Base-by-base conservation (phyloP, 1,139 yeast species). In the Candida anutae region DNA sequence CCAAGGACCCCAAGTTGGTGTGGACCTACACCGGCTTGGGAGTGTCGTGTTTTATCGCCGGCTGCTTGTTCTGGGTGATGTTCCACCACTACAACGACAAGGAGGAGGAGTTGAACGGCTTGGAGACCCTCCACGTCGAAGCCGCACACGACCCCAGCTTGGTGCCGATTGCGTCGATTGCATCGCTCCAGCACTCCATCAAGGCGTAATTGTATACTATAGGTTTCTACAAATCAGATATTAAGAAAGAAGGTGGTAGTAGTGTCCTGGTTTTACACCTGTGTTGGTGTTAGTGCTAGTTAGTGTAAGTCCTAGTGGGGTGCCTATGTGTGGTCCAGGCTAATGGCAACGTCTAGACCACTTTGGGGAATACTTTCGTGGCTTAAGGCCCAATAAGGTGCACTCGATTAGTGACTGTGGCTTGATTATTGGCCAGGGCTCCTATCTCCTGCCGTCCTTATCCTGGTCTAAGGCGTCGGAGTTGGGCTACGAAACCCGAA, bases 1-100 rank as follows among this genome's bases (percentile, higher is more conserved):
- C 83, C 13, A 67, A 55, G 33, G 74, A 79, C 52, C 88, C 88
- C 27, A 74, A 78, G 57, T 68, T 74, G 44, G 71, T 71, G 25
- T 77, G 83, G 82, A 62, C 69, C 44, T 80, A 73, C 55, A 59
- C 74, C 26, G 81, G 81, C 33, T 62, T 80, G 39, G 78, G 77
- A 10, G 56, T 65, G 26, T 61, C 81, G 13, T 66, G 80, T 43
- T 58, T 74, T 47, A 45, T 74, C 38, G 74, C 79, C 16, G 88
- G 87, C 23, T 38, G 61, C 33, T 33, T 63, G 22, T 80, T 80
- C 73, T 79, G 81, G 81, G 27, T 74, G 42, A 43, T 60, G 32
- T 80, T 75, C 74, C 53, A 58, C 25, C 64, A 62, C 38, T 74
- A 69, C 53, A 77, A 79, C 49, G 52, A 55, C 22, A 58, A 55